Evolutionary conservation across 176 grass and related monocot species (phyloP), one percentile per base, ranked within the genome.

Genomic region (Pontederia paniculata): DNA sequence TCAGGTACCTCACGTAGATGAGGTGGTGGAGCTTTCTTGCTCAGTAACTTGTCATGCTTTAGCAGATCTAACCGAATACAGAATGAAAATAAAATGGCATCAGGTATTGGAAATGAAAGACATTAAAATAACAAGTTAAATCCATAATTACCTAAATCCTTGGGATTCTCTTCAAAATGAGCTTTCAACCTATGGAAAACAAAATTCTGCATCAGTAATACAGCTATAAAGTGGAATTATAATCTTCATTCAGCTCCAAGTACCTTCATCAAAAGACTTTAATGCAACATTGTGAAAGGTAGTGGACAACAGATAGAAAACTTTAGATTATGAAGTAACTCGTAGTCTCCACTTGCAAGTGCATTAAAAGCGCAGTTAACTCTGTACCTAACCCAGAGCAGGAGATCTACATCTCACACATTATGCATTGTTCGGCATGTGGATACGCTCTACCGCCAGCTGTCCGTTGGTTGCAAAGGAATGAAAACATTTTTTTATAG

Each of bases 101-200:
- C 19, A 11, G 19, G 21, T 42, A 20, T 21, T 1, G 47, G 22
- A 60, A 60, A 60, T 17, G 0, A 3, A 16, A 47, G 22, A 9
- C 22, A 22, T 12, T 13, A 19, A 47, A 21, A 22, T 12, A 46
- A 23, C 10, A 23, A 19, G 0, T 18, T 12, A 62, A 45, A 9
- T 0, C 14, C 1, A 10, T 67, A 37, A 52, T 60, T 84, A 98
- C 93, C 93, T 52, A 98, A 75, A 53, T 98, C 93, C 69, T 80
- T 90, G 12, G 93, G 86, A 71, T 98, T 91, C 49, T 84, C 83
- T 73, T 84, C 83, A 74, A 98, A 98, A 80, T 98, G 86, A 77
- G 86, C 81, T 69, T 97, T 97, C 83, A 91, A 73, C 66, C 86
- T 97, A 76, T 42, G 54, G 42, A 25, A 64, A 45, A 48, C 77